These are phyloP conservation scores for Penicillium soppii DNA, from an alignment of 495 filamentous ascomycete species.

Conservation along the genomic window DNA sequence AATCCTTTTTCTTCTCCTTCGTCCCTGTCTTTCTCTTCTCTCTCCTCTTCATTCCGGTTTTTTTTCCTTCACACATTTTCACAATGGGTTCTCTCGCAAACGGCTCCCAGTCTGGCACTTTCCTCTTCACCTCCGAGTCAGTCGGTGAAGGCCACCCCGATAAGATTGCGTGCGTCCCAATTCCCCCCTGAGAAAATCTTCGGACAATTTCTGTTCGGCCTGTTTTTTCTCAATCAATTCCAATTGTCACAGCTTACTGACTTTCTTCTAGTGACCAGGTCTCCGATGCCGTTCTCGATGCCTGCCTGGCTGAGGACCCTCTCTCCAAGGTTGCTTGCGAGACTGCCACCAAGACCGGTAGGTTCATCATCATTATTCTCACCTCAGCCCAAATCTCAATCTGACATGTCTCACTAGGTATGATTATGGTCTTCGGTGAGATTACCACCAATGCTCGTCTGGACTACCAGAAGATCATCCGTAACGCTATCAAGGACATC, in stretches of 20 bases:
- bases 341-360: slow-evolving; percentile 97
- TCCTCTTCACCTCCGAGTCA: slow-evolving; percentile 99
- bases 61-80: slow-evolving; percentile 26
- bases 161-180: slow-evolving; percentile 76
- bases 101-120: slow-evolving; percentile 66
- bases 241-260: slow-evolving; percentile 10
- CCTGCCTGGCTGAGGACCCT: slow-evolving; percentile 89
- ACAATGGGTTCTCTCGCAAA: slow-evolving; percentile 62
- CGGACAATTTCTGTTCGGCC: background rate
- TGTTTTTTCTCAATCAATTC: background rate
- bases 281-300: slow-evolving; percentile 97
- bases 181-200: background rate
- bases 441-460: slow-evolving; percentile 94
- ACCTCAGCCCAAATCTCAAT: slow-evolving; percentile 5
- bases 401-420: slow-evolving; percentile 49
- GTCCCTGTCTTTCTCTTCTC: slow-evolving; percentile 1
- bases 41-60: slow-evolving; percentile 16
- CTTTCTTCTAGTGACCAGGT: slow-evolving; percentile 73
- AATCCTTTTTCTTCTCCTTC: slow-evolving; percentile 16
- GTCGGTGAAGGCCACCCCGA: slow-evolving; percentile 98
- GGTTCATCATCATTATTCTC: slow-evolving; percentile 11
- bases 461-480: slow-evolving; percentile 98
- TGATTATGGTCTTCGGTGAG: slow-evolving; percentile 99
- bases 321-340: slow-evolving; percentile 98
- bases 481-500: slow-evolving; percentile 94